Percentiles rank a stretch among this genome's conserved stretches.
These are phyloP conservation scores for Falciphora oryzae DNA, from an alignment of 2,329 filamentous ascomycete genomes.

Conservation along the genomic window DNA sequence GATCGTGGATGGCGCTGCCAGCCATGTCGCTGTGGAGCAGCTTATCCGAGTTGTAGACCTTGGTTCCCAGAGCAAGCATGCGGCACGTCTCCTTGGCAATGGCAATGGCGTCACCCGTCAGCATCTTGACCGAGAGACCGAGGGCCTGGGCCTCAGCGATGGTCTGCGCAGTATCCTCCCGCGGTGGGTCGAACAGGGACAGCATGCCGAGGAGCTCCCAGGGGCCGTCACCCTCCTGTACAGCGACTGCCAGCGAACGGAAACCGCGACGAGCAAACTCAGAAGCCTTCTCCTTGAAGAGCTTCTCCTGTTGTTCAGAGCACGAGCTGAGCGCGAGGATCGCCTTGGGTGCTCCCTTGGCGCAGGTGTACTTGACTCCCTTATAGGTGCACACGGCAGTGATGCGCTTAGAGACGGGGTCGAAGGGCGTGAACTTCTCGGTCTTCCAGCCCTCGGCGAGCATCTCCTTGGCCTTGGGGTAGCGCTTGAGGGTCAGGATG, in stretches of 20 bases:
- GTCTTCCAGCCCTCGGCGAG: constrained; percentile 69
- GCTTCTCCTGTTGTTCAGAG: constrained; percentile 55
- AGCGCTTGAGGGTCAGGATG: constrained; percentile 68
- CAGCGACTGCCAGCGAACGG: constrained; percentile 72
- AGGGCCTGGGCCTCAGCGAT: constrained; percentile 71
- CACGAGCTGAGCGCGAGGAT: constrained; percentile 65
- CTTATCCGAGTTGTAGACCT: constrained; percentile 76
- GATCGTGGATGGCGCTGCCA: constrained; percentile 67
- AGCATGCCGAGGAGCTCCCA: constrained; percentile 72
- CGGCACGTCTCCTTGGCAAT: constrained; percentile 80
- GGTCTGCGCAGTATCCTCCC: constrained; percentile 73
- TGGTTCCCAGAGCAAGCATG: constrained; percentile 72
- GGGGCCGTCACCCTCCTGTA: constrained; percentile 64
- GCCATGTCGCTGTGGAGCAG: constrained; percentile 71
- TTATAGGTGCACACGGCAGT: constrained; percentile 64
- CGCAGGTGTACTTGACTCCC: constrained; percentile 64
- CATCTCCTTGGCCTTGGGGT: constrained; percentile 73
- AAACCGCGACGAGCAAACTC: constrained; percentile 76
- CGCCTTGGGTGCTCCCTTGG: constrained; percentile 73
- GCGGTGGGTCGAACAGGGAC: constrained; percentile 75
- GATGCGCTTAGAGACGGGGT: constrained; percentile 75
- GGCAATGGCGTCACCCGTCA: constrained; percentile 74
- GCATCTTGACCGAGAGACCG: constrained; percentile 74
- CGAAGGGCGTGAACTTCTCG: constrained; percentile 72
- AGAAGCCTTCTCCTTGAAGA: constrained; percentile 67